phyloP scores from a whole-genome alignment of 2,329 filamentous ascomycete species.

The Talaromyces sp. region DNA sequence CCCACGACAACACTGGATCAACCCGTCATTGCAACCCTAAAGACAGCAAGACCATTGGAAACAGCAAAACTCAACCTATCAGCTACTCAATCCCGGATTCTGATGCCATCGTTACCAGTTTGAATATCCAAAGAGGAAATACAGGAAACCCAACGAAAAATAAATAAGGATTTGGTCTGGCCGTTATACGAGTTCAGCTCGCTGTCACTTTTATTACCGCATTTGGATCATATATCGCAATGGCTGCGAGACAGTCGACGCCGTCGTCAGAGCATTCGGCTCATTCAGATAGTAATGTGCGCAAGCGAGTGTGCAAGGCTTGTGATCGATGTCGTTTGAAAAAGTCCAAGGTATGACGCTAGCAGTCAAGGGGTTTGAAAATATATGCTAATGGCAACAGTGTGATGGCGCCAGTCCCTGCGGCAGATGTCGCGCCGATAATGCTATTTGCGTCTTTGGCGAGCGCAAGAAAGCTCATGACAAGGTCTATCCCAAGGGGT shows the following conservation, averaged over 20 bases:
- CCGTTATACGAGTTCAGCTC: not conserved
- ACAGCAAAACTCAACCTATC: conserved; percentile 5
- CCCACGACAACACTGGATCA: not conserved
- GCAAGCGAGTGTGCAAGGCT: conserved; percentile 66
- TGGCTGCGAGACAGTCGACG: conserved; percentile 43
- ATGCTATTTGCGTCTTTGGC: conserved; percentile 64
- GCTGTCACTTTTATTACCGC: not conserved
- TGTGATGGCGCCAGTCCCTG: conserved; percentile 64
- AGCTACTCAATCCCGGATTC: conserved; percentile 14
- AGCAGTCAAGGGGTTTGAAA: not conserved
- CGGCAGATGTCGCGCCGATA: conserved; percentile 62
- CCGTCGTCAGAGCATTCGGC: conserved; percentile 40
- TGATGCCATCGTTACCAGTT: conserved; percentile 23
- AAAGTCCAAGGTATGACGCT: conserved; percentile 59
- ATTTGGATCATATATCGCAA: conserved; percentile 24
- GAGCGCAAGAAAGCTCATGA: conserved; percentile 66
- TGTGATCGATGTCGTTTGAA: conserved; percentile 66
- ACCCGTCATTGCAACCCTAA: conserved; percentile 8
- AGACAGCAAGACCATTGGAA: not conserved
- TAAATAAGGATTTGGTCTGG: not conserved
- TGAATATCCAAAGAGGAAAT: not conserved
- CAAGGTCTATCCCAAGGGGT: conserved; percentile 69
- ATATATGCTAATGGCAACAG: conserved; percentile 30
- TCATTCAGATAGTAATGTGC: conserved; percentile 48
- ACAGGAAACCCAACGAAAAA: not conserved